Percentiles rank a stretch among this genome's conserved stretches.
Evolutionary conservation across 495 filamentous ascomycete genomes (phyloP).

Genomic region (Pyrenula massariospora): DNA sequence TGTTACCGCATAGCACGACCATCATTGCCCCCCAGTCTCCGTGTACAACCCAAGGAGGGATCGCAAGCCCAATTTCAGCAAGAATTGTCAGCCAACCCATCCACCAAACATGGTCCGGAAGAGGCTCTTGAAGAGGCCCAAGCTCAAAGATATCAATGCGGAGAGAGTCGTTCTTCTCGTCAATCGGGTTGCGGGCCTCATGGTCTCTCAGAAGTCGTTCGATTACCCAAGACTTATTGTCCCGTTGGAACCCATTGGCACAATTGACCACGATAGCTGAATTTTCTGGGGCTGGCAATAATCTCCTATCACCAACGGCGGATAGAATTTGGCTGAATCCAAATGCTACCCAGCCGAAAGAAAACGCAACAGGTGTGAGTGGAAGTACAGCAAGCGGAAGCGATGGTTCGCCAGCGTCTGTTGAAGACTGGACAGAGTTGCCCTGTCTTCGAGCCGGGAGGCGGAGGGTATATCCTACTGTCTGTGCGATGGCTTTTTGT

Average conservation of each 20-base stretch:
- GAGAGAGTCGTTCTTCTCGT: constrained; percentile 5
- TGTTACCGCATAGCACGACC: constrained; percentile 25
- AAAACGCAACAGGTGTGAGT: constrained; percentile 39
- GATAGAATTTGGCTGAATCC: constrained; percentile 23
- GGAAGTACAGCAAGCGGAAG: background rate
- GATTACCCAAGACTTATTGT: constrained; percentile 36
- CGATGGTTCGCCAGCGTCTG: too few species aligned
- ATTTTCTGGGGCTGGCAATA: constrained; percentile 14
- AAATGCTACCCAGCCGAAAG: constrained; percentile 42
- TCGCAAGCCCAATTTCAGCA: constrained; percentile 33
- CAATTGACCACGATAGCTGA: background rate
- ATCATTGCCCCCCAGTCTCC: constrained; percentile 34
- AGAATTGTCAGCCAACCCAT: constrained; percentile 20
- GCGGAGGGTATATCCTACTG: too few species aligned
- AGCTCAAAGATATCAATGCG: background rate
- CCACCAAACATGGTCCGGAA: constrained; percentile 19
- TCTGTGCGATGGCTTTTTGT: constrained; percentile 32
- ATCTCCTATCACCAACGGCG: constrained; percentile 29
- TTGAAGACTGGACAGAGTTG: too few species aligned
- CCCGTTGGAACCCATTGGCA: constrained; percentile 7
- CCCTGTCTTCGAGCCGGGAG: too few species aligned
- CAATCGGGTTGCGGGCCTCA: constrained; percentile 15
- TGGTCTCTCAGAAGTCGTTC: constrained; percentile 37
- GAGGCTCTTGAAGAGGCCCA: background rate
- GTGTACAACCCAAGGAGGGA: constrained; percentile 26